phyloP scores from a whole-genome alignment of 331 rosid species.

The Rosa hybrid region DNA sequence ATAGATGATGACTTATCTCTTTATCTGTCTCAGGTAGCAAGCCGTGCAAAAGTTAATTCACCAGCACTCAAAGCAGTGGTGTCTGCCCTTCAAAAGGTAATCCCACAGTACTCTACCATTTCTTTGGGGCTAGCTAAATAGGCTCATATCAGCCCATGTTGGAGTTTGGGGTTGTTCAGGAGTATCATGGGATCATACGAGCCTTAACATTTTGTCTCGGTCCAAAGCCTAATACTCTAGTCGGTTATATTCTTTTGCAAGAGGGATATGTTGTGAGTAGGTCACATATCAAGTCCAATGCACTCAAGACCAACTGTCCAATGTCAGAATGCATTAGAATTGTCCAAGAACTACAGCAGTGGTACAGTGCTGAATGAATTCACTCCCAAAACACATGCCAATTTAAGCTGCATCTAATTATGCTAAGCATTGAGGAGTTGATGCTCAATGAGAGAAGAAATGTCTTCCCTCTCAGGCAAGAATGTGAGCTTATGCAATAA shows the following conservation, averaged over 20 bases:
- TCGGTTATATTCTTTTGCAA: conserved; percentile 47
- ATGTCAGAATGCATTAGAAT: conserved; percentile 79
- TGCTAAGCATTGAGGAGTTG: background rate
- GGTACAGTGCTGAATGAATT: background rate
- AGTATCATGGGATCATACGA: background rate
- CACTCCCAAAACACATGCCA: background rate
- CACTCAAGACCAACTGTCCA: conserved; percentile 82
- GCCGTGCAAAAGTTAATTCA: conserved; percentile 80
- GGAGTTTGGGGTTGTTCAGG: background rate
- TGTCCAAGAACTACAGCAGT: conserved; percentile 52
- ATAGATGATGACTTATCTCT: background rate
- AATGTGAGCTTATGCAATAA: background rate
- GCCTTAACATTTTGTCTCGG: background rate
- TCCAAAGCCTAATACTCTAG: background rate
- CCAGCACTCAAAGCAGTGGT: conserved; percentile 68
- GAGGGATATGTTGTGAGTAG: conserved; percentile 80
- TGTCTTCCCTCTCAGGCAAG: background rate
- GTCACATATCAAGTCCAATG: conserved; percentile 80
- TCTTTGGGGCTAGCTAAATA: background rate
- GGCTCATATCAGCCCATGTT: background rate
- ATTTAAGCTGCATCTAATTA: background rate
- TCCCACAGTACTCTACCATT: background rate
- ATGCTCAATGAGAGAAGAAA: background rate
- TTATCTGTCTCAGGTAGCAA: conserved; percentile 61
- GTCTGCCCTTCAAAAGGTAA: conserved; percentile 66